Evolutionary conservation across 2,329 filamentous ascomycete species (phyloP), one percentile per base, ranked within the genome.

Genomic region (Berkeleyomyces rouxiae): DNA sequence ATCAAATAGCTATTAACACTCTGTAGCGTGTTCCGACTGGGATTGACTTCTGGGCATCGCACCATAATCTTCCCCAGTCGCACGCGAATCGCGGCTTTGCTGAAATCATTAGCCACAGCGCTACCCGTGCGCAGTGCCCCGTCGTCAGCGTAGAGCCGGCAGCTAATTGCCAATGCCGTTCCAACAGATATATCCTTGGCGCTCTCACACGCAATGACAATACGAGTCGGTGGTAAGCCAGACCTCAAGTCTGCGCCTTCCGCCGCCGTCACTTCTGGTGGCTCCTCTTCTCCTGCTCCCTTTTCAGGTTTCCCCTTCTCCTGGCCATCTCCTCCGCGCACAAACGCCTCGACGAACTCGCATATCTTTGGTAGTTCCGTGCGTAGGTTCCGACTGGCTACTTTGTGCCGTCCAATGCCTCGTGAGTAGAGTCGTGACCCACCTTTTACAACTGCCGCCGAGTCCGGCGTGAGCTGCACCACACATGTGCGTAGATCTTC

Each of bases 1-100:
- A 97, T 92, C 60, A 97, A 74, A 69, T 89, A 95, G 62, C 88
- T 88, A 72, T 97, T 96, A 4, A 97, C 86, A 67, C 89, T 92
- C 73, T 96, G 91, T 44, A 97, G 75, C 0, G 91, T 96, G 31
- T 88, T 80, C 43, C 93, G 79, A 66, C 85, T 91, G 0, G 92
- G 91, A 70, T 95, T 95, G 2, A 86, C 87, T 67, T 87, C 84
- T 0, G 90, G 86, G 70, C 86, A 85, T 0, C 82, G 82, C 4
- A 84, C 86, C 72, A 92, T 88, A 68, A 97, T 88, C 77, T 85
- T 87, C n/a, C 87, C 86, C 40, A 97, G 77, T 61, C 85, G 81
- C 67, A 84, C 82, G 68, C 88, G 86, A 70, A 97, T 90, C 59
- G 86, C 77, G 7, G 79, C 77, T 73, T 99, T 97, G 70, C 83